phyloP scores from a whole-genome alignment of 2,329 filamentous ascomycete species.

The Amauroascus verrucosus region DNA sequence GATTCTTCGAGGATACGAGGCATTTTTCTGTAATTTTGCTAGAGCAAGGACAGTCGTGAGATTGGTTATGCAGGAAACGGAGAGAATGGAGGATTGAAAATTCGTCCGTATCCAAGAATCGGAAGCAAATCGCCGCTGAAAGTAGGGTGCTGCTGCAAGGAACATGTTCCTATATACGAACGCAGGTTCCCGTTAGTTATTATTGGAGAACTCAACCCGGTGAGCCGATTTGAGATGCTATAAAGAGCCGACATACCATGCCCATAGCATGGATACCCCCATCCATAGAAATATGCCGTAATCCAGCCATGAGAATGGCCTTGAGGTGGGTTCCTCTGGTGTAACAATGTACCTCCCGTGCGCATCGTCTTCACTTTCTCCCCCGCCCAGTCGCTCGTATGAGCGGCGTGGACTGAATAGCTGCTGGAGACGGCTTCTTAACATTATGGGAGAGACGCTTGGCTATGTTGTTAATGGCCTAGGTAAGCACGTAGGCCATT shows the following conservation, averaged over 20 bases:
- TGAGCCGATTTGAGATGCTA: not conserved
- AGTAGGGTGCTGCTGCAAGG: slow-evolving; percentile 86
- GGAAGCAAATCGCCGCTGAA: slow-evolving; percentile 66
- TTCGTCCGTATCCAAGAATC: slow-evolving; percentile 62
- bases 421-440: slow-evolving; percentile 30
- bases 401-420: slow-evolving; percentile 25
- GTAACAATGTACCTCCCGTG: slow-evolving; percentile 27
- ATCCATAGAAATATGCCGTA: slow-evolving; percentile 77
- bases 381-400: slow-evolving; percentile 23
- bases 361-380: slow-evolving; percentile 20
- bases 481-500: not conserved
- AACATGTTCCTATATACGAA: slow-evolving; percentile 98
- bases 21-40: slow-evolving; percentile 66
- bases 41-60: slow-evolving; percentile 65
- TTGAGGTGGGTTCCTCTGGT: slow-evolving; percentile 6
- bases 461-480: not conserved
- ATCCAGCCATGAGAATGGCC: slow-evolving; percentile 67
- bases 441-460: slow-evolving; percentile 7
- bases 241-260: slow-evolving; percentile 55
- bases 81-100: slow-evolving; percentile 83
- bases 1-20: slow-evolving; percentile 83
- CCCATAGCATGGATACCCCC: slow-evolving; percentile 93
- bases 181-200: slow-evolving; percentile 5
- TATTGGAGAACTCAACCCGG: not conserved
- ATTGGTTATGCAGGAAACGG: slow-evolving; percentile 76